Conservation (phyloP, 2,329 filamentous ascomycete genomes). For the Elsinoe fawcettii region DNA sequence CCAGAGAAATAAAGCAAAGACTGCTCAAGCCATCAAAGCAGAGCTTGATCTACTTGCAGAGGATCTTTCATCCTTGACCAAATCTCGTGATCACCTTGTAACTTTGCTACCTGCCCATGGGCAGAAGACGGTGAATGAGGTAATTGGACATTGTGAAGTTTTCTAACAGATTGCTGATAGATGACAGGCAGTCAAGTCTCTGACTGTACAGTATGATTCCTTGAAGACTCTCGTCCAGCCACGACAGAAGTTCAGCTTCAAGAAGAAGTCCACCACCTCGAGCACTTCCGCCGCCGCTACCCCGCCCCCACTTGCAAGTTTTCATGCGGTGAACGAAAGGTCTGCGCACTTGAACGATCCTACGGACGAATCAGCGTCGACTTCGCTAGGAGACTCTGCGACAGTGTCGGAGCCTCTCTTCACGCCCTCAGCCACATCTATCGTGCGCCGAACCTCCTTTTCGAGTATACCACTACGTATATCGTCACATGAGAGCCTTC, state of each 20-base stretch:
- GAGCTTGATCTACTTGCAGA: not conserved
- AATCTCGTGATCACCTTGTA: not conserved
- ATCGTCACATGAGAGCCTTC: constrained; percentile 56
- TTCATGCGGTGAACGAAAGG: not conserved
- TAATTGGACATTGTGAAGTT: not conserved
- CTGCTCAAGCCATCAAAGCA: not conserved
- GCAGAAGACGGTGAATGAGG: constrained; percentile 10
- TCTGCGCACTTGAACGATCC: not conserved
- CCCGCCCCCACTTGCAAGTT: not conserved
- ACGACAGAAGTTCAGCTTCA: constrained; percentile 60
- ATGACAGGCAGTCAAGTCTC: not conserved
- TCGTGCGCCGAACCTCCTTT: constrained; percentile 45
- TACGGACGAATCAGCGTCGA: not conserved
- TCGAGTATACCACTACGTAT: constrained; percentile 33
- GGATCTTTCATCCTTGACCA: not conserved
- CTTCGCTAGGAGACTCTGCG: not conserved
- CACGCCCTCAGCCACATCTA: constrained; percentile 16
- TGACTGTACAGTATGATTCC: not conserved
- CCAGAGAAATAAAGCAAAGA: not conserved
- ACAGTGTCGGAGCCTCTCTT: not conserved
- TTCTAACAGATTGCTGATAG: not conserved
- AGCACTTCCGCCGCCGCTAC: constrained; percentile 1
- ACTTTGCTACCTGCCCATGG: not conserved
- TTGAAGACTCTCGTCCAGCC: constrained; percentile 51
- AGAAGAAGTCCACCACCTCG: constrained; percentile 29